Percentiles rank a stretch among this genome's conserved stretches.
These are phyloP conservation scores for Chaetomiaceae sp. DNA, from an alignment of 2,329 filamentous ascomycete species.

Conservation along the genomic window DNA sequence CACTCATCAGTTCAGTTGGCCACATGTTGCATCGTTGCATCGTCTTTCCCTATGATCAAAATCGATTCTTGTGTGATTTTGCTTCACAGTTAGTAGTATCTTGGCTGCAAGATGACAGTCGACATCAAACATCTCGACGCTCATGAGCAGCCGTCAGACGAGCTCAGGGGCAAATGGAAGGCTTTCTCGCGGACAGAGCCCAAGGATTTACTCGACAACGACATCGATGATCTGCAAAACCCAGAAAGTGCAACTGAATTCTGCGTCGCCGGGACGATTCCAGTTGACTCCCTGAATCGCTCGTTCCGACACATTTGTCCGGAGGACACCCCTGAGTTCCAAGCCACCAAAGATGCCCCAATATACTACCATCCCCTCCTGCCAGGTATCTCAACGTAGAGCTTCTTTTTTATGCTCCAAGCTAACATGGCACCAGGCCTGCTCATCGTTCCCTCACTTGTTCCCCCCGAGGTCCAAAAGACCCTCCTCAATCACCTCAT, in stretches of 20 bases:
- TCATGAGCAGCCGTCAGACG: conserved; percentile 69
- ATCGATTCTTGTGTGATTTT: too few species aligned
- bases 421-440: too few species aligned
- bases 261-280: conserved; percentile 41
- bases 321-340: conserved; percentile 31
- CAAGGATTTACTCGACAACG: conserved; percentile 48
- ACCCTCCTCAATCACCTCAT: conserved; percentile 68
- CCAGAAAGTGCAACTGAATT: conserved; percentile 42
- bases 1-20: not conserved
- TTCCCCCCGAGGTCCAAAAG: conserved; percentile 66
- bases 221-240: conserved; percentile 51
- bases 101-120: conserved; percentile 38
- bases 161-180: conserved; percentile 71
- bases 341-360: conserved; percentile 38
- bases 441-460: conserved; percentile 67
- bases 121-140: conserved; percentile 60
- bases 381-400: conserved; percentile 55
- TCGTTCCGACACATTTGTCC: conserved; percentile 42
- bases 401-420: too few species aligned
- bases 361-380: conserved; percentile 63
- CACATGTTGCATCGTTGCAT: not conserved
- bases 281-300: conserved; percentile 38
- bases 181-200: conserved; percentile 59
- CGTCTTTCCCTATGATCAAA: too few species aligned
- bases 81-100: too few species aligned